phyloP scores from a whole-genome alignment of 306 rosid species.

The Sechiopsis laciniata region DNA sequence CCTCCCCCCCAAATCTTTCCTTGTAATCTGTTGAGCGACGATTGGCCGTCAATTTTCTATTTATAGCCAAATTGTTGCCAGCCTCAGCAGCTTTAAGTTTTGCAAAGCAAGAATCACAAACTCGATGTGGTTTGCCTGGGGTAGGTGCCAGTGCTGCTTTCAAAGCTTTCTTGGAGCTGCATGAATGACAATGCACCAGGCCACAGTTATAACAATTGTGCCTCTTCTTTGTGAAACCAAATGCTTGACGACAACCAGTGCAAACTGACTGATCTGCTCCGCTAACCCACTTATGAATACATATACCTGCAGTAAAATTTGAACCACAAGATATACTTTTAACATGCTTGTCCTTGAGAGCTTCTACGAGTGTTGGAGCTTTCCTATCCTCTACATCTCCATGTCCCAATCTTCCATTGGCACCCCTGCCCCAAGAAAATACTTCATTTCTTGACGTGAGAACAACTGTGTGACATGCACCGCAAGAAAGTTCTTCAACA shows the following conservation, averaged over 20 bases:
- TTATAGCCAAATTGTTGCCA: slow-evolving; percentile 29
- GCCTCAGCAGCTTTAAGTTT: slow-evolving; percentile 67
- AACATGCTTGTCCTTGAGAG: slow-evolving; percentile 74
- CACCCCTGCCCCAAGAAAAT: slow-evolving; percentile 93
- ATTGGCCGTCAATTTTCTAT: slow-evolving; percentile 37
- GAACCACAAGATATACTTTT: slow-evolving; percentile 80
- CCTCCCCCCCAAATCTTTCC: slow-evolving; percentile 49
- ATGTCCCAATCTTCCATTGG: slow-evolving; percentile 91
- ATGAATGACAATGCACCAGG: slow-evolving; percentile 81
- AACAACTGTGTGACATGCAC: slow-evolving; percentile 69
- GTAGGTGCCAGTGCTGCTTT: slow-evolving; percentile 90
- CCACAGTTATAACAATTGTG: slow-evolving; percentile 95
- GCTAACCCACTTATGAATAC: slow-evolving; percentile 89
- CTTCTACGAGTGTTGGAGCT: slow-evolving; percentile 74
- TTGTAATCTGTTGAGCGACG: slow-evolving; percentile 44
- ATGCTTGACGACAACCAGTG: slow-evolving; percentile 84
- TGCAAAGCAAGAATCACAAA: slow-evolving; percentile 73
- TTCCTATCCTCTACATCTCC: slow-evolving; percentile 66
- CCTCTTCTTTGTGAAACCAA: slow-evolving; percentile 91
- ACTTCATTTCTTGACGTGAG: slow-evolving; percentile 91
- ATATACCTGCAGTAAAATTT: slow-evolving; percentile 68
- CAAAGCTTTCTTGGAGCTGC: slow-evolving; percentile 82
- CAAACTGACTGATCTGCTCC: slow-evolving; percentile 93
- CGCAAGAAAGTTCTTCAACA: slow-evolving; percentile 89
- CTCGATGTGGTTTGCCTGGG: slow-evolving; percentile 94